A percentile compares a stretch with the other conserved stretches of the same genome.
Evolutionary conservation across 192 early-diverging fungal species (phyloP).

Genomic region (Rhizophagus sp.): DNA sequence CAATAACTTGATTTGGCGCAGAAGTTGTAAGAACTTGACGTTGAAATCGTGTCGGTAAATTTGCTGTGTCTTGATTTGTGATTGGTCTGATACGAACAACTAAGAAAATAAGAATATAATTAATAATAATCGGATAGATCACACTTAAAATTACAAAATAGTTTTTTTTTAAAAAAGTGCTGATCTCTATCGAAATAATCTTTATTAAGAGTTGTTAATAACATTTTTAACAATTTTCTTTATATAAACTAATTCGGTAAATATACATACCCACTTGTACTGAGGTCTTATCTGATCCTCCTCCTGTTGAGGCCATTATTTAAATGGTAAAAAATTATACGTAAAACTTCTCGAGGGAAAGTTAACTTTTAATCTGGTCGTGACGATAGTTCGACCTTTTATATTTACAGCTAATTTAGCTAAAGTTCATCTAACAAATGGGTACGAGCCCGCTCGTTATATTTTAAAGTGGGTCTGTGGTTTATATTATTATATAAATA

Average conservation of each 20-base stretch:
- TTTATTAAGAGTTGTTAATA: no score
- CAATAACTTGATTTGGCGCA: constrained; percentile 6
- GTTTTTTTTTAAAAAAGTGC: background rate
- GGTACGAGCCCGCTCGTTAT: constrained; percentile 7
- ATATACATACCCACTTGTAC: constrained; percentile 8
- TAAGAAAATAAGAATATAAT: background rate
- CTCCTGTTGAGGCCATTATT: background rate
- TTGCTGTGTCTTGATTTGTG: background rate
- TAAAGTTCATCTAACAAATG: background rate
- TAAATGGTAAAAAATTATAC: background rate
- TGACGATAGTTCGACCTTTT: background rate
- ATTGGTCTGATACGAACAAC: constrained; percentile 17
- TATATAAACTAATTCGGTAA: no score
- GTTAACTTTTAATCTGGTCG: background rate
- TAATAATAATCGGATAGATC: background rate
- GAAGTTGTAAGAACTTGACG: constrained; percentile 13
- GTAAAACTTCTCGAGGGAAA: background rate
- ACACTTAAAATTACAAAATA: background rate
- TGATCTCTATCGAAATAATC: no score
- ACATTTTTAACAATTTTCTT: background rate
- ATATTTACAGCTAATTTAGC: background rate
- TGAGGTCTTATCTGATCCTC: background rate
- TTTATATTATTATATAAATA: background rate
- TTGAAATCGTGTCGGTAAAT: constrained; percentile 26
- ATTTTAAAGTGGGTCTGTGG: background rate